These are phyloP conservation scores for Lignosus rhinocerotis DNA, from an alignment of 1,284 basidiomycete genomes.

Conservation along the genomic window DNA sequence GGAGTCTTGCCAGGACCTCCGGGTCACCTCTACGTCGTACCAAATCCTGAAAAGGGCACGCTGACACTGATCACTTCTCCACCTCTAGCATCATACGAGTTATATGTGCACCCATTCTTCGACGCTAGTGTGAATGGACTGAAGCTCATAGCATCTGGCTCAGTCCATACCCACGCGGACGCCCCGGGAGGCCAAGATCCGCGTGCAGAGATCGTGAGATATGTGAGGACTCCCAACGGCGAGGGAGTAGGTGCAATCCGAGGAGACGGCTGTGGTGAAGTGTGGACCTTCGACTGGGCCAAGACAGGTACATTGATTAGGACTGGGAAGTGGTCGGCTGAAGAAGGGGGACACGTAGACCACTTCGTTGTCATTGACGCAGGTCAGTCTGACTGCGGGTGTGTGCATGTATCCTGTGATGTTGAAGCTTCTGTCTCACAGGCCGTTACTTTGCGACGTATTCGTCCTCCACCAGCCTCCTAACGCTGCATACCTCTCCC, in stretches of 20 bases:
- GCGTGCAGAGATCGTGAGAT: conserved; percentile 45
- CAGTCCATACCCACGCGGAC: conserved; percentile 36
- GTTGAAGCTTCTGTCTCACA: conserved; percentile 7
- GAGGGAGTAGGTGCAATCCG: conserved; percentile 68
- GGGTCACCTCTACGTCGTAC: conserved; percentile 54
- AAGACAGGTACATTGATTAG: conserved; percentile 40
- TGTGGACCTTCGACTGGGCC: conserved; percentile 53
- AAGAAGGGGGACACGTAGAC: conserved; percentile 40
- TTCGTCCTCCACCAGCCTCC: conserved; percentile 39
- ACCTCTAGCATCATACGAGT: conserved; percentile 56
- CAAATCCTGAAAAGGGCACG: conserved; percentile 41
- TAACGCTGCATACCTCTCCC: conserved; percentile 53
- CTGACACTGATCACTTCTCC: conserved; percentile 62
- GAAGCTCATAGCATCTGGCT: conserved; percentile 34
- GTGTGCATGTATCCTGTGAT: not conserved
- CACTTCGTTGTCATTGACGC: conserved; percentile 66
- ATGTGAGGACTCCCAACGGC: conserved; percentile 77
- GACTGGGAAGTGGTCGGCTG: conserved; percentile 44
- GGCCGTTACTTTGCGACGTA: conserved; percentile 49
- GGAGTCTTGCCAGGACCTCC: conserved; percentile 40
- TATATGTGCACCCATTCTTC: conserved; percentile 60
- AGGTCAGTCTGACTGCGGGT: conserved; percentile 39
- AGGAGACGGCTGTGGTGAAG: conserved; percentile 53
- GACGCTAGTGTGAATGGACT: conserved; percentile 58
- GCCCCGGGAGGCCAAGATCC: conserved; percentile 50